A percentile compares a stretch with the other conserved stretches of the same genome.
Conservation (phyloP, 495 filamentous ascomycete genomes). For the Aspergillus kassunensis region DNA sequence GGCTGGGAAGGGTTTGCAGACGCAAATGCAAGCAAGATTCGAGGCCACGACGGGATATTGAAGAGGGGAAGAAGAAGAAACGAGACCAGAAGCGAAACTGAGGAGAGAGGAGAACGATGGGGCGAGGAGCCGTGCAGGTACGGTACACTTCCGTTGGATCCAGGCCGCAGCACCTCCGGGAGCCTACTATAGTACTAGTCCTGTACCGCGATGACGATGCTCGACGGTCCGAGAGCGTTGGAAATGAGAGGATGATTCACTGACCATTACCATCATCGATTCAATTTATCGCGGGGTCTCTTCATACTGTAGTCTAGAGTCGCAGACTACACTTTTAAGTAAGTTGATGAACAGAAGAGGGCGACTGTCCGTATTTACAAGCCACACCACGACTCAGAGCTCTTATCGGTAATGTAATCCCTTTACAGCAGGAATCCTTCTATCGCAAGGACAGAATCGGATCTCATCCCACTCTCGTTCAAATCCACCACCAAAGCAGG, state of each 20-base stretch:
- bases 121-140: constrained; percentile 2
- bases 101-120: constrained; percentile 10
- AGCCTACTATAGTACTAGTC: background rate
- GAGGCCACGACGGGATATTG: background rate
- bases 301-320: too few species aligned
- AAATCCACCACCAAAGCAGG: background rate
- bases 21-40: background rate
- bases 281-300: too few species aligned
- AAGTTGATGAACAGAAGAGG: background rate
- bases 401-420: background rate
- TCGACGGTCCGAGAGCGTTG: constrained; percentile 12
- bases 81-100: constrained; percentile 1
- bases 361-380: background rate
- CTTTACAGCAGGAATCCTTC: background rate
- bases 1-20: background rate
- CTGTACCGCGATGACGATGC: constrained; percentile 6
- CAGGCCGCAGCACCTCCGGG: constrained; percentile 10
- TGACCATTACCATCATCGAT: too few species aligned
- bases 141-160: constrained; percentile 4
- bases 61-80: constrained; percentile 1
- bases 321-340: too few species aligned
- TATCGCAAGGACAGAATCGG: background rate
- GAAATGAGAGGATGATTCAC: constrained; percentile 2
- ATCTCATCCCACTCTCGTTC: background rate
- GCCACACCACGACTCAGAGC: background rate